Base-by-base conservation (phyloP, 331 rosid genomes). In the Arachis monticola region DNA sequence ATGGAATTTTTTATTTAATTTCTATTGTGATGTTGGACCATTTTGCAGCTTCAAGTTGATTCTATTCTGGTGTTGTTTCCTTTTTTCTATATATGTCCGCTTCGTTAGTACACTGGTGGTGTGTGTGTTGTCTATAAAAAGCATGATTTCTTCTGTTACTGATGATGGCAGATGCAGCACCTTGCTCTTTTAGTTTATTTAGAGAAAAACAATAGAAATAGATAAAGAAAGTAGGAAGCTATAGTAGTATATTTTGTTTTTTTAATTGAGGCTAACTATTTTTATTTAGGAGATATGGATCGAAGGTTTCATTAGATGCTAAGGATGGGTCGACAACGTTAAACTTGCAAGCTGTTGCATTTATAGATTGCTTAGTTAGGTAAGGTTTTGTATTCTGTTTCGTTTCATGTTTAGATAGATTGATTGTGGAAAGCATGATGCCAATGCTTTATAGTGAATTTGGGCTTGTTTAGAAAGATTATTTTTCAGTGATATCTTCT, bases 291-390 rank as follows among this genome's bases (percentile, higher is more conserved):
- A 90, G 83, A 77, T 68, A 69, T 79, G 76, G 81, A 11, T 80
- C 93, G 69, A 78, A 66, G 72, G 86, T 75, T 14, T 76, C 89
- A 58, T 47, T 56, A 66, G 79, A 58, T 64, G 67, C 12, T 50
- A 86, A 83, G 56, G 71, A 74, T 72, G 85, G 83, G 64, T 78
- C 88, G 11, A 76, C 83, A 82, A 67, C 72, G 62, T 74, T 81
- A 51, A 91, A 81, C 30, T 88, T 77, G 38, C 84, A 81, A 66
- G 96, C 88, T 77, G 80, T 75, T 7, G 10, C 79, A 58, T 84
- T 92, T 64, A 60, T 94, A 30, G 85, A 82, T 76, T 81, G 67
- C 75, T 73, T 94, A 73, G 81, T 94, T 44, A 63, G 96, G 99
- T 94, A 81, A 81, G 69, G 71, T 67, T 72, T 63, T 57, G 53